phyloP scores from a whole-genome alignment of 1,284 basidiomycete genomes.

The Meira miltonrushii region DNA sequence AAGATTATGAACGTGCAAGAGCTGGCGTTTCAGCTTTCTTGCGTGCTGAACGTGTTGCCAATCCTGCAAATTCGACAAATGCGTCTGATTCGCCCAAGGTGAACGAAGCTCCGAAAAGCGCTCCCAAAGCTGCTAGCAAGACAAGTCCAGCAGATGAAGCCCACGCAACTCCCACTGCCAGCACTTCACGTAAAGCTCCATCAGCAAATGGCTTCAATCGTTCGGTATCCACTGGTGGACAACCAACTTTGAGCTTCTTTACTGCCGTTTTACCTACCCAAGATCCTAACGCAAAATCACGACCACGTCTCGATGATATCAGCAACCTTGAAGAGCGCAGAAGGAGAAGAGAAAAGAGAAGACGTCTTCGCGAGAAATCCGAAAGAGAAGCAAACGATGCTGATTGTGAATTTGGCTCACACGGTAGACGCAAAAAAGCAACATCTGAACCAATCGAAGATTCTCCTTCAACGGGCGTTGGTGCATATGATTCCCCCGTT shows the following conservation, averaged over 20 bases:
- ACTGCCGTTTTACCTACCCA: slow-evolving; percentile 11
- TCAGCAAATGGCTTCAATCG: neutral
- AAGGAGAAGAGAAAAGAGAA: slow-evolving; percentile 9
- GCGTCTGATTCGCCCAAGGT: neutral
- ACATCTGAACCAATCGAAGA: neutral
- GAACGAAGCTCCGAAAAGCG: neutral
- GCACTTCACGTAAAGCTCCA: neutral
- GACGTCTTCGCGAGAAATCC: slow-evolving; percentile 7
- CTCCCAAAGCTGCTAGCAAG: neutral
- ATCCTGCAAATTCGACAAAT: slow-evolving; percentile 13
- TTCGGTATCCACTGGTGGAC: neutral
- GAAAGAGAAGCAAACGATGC: neutral
- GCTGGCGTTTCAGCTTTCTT: slow-evolving; percentile 48
- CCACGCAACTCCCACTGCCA: neutral
- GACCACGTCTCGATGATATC: slow-evolving; percentile 11
- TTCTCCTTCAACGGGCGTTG: neutral
- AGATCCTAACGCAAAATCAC: neutral
- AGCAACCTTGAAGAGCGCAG: slow-evolving; percentile 10
- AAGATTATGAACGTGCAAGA: slow-evolving; percentile 47
- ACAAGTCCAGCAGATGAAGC: neutral
- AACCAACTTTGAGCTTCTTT: slow-evolving; percentile 14
- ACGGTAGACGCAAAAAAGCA: neutral
- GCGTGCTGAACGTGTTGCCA: slow-evolving; percentile 36
- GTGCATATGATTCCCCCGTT: neutral
- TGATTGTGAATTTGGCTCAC: no score